A percentile compares a stretch with the other conserved stretches of the same genome.
Conservation (phyloP, 2,329 filamentous ascomycete species). For the Aspergillus cejpii region DNA sequence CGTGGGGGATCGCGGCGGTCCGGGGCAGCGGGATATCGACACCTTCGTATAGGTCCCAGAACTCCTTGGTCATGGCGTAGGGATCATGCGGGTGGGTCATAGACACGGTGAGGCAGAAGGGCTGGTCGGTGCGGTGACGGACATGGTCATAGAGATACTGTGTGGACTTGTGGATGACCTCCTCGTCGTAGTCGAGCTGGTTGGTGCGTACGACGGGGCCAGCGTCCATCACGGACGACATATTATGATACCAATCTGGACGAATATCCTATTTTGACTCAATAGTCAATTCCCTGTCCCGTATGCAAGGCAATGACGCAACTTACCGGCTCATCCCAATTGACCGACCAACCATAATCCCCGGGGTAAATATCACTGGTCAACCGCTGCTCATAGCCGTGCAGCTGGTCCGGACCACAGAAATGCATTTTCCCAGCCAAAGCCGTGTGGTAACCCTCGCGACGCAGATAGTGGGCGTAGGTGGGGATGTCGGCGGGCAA, state of each 20-base stretch:
- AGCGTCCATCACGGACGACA: constrained; percentile 84
- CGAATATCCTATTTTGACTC: constrained; percentile 45
- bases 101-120: constrained; percentile 85
- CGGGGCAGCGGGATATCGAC: constrained; percentile 81
- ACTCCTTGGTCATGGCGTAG: constrained; percentile 88
- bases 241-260: constrained; percentile 94
- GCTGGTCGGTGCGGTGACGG: constrained; percentile 67
- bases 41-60: constrained; percentile 85
- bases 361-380: constrained; percentile 95
- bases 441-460: constrained; percentile 79
- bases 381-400: constrained; percentile 85
- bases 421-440: constrained; percentile 98
- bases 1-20: constrained; percentile 63
- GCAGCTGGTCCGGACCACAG: constrained; percentile 79
- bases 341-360: constrained; percentile 89
- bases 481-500: constrained; percentile 79
- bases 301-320: not conserved
- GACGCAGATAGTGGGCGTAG: constrained; percentile 84
- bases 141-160: constrained; percentile 90
- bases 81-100: constrained; percentile 93
- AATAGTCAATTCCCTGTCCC: not conserved
- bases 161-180: constrained; percentile 85
- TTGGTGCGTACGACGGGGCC: constrained; percentile 85
- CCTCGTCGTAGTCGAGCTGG: constrained; percentile 92
- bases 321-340: constrained; percentile 78